These are phyloP conservation scores for Botryotinia narcissicola DNA, from an alignment of 2,329 filamentous ascomycete species.

Conservation along the genomic window DNA sequence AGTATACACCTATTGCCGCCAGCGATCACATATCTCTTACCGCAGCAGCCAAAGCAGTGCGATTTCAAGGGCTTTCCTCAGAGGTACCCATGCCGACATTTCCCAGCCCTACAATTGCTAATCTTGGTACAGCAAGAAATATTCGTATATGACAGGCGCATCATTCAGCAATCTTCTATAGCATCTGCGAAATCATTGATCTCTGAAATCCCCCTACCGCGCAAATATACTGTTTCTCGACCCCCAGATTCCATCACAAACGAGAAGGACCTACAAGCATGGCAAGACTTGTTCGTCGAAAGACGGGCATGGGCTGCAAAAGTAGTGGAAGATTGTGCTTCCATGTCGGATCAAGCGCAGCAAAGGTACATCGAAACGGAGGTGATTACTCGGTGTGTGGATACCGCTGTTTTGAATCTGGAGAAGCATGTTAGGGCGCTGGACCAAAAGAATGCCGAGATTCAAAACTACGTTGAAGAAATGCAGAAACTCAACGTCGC, in stretches of 20 bases:
- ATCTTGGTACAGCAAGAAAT: constrained; percentile 68
- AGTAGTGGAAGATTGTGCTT: constrained; percentile 66
- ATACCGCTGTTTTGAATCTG: constrained; percentile 83
- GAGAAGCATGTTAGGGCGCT: constrained; percentile 70
- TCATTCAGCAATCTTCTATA: constrained; percentile 57
- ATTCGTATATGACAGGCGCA: constrained; percentile 85
- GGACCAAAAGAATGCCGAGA: constrained; percentile 68
- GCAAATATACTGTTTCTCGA: constrained; percentile 56
- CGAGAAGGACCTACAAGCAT: constrained; percentile 78
- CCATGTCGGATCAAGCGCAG: constrained; percentile 60
- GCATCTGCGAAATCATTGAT: constrained; percentile 45
- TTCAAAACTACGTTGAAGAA: constrained; percentile 67
- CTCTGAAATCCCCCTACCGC: constrained; percentile 51
- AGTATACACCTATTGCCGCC: constrained; percentile 68
- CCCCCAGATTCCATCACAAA: constrained; percentile 83
- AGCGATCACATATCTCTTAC: constrained; percentile 87
- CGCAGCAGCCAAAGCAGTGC: constrained; percentile 56
- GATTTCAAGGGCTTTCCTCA: constrained; percentile 67
- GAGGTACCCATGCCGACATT: constrained; percentile 57
- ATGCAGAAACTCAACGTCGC: constrained; percentile 67
- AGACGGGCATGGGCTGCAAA: constrained; percentile 76
- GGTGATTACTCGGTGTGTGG: constrained; percentile 74
- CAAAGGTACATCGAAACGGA: constrained; percentile 70
- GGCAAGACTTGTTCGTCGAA: constrained; percentile 81
- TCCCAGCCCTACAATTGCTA: constrained; percentile 22